These are phyloP conservation scores for Articulospora tetracladia DNA, from an alignment of 495 filamentous ascomycete genomes.

Conservation along the genomic window DNA sequence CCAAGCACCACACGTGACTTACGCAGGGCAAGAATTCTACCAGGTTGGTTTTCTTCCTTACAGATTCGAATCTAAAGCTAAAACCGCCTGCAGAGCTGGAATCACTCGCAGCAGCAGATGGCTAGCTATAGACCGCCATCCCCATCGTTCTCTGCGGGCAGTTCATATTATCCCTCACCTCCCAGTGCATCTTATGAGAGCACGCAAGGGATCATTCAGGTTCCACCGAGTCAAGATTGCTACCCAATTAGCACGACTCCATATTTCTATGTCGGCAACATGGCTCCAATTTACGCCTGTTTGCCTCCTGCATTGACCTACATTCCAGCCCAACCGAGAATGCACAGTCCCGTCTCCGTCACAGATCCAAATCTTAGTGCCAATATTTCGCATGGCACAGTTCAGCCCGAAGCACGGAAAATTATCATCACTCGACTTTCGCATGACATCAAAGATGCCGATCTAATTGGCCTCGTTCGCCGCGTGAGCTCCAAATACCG, in stretches of 20 bases:
- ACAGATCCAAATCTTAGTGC: neutral
- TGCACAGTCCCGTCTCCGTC: neutral
- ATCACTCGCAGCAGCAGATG: neutral
- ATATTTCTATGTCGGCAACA: constrained; percentile 11
- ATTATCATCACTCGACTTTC: constrained; percentile 18
- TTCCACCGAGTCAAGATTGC: neutral
- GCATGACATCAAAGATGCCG: neutral
- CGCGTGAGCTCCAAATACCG: neutral
- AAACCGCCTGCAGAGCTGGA: neutral
- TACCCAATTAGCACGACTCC: neutral
- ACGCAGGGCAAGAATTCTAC: neutral
- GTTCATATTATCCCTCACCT: neutral
- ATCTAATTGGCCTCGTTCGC: constrained; percentile 1
- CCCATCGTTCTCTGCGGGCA: neutral
- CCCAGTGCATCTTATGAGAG: neutral
- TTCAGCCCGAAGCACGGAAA: constrained; percentile 15
- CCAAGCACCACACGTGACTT: too few relatives aligned
- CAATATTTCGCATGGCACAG: neutral
- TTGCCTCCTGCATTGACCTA: neutral
- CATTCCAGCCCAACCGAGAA: neutral
- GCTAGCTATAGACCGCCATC: constrained; percentile 2
- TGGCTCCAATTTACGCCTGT: neutral
- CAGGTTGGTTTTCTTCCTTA: neutral
- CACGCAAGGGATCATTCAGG: neutral
- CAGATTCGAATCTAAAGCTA: too few relatives aligned